Evolutionary conservation across 2,329 filamentous ascomycete genomes (phyloP).

Genomic region (Venturia carpophila): DNA sequence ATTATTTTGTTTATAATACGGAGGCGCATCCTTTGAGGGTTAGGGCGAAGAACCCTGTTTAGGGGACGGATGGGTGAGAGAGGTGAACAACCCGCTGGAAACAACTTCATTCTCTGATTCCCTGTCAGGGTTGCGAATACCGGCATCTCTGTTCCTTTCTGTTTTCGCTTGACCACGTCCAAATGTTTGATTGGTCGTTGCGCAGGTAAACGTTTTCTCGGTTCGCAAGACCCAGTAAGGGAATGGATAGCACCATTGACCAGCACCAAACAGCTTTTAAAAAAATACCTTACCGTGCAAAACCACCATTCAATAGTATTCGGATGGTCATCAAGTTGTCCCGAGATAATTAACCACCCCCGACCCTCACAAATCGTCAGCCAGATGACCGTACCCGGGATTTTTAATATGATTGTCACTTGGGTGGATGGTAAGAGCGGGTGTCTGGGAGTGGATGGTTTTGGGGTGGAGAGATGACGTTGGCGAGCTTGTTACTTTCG

Average conservation of each 20-base stretch:
- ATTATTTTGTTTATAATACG: slow-evolving; percentile 53
- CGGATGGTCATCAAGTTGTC: not conserved
- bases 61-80: not conserved
- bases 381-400: too few relatives aligned
- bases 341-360: too few relatives aligned
- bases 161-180: not conserved
- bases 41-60: slow-evolving; percentile 21
- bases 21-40: slow-evolving; percentile 56
- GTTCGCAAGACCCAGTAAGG: not conserved
- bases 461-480: too few relatives aligned
- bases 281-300: not conserved
- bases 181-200: not conserved
- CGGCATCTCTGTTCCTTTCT: not conserved
- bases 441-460: too few relatives aligned
- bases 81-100: not conserved
- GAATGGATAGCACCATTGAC: not conserved
- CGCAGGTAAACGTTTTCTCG: too few relatives aligned
- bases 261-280: not conserved
- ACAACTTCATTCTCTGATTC: too few relatives aligned
- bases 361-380: too few relatives aligned
- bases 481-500: too few relatives aligned
- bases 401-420: too few relatives aligned
- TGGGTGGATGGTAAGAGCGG: too few relatives aligned
- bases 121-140: too few relatives aligned
- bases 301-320: not conserved